Evolutionary conservation across 805 yeast species (phyloP), one percentile per base, ranked within the genome.

Genomic region (Candida pseudoglaebosa): DNA sequence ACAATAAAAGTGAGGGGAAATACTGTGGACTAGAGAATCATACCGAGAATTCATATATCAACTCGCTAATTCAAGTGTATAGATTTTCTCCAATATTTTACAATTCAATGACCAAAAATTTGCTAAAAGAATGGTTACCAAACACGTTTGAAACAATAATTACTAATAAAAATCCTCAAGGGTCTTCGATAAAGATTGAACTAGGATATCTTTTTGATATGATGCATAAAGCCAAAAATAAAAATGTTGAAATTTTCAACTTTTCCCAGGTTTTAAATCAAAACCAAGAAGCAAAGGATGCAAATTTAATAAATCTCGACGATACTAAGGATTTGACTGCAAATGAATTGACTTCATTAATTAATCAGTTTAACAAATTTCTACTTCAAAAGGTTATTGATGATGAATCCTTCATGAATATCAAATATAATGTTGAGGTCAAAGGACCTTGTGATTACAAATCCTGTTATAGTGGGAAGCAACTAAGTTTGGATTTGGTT

Each of bases 141-240:
- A 59, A 52, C 40, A 67, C 56, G 50, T 57, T 63, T 26, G 59
- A 59, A 0, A 52, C 62, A 2, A 55, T 65, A 3, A 36, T 54
- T 5, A 38, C 41, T 5, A 32, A 46, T 5, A 54, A 54, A 19
- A 67, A 66, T 36, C 63, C 61, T 26, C 68, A 65, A 38, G 72
- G 73, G 0, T 62, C 72, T 1, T 78, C 84, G 2, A 56, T 90
- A 3, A 60, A 89, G 19, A 80, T 85, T 35, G 97, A 93, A 54
- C 63, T 90, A 33, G 99, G 96, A 0, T 87, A 88, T 46, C 64
- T 95, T 10, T 87, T 79, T 61, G 98, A 95, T 53, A 91, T 93
- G 99, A 73, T 91, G 62, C 73, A 73, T 30, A 85, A 86, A 56
- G 88, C 96, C 0, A 62, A 73, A 10, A 93, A 95, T 0, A 74